Evolutionary conservation across 331 rosid species (phyloP).

Genomic region (Pyracantha coccinea): DNA sequence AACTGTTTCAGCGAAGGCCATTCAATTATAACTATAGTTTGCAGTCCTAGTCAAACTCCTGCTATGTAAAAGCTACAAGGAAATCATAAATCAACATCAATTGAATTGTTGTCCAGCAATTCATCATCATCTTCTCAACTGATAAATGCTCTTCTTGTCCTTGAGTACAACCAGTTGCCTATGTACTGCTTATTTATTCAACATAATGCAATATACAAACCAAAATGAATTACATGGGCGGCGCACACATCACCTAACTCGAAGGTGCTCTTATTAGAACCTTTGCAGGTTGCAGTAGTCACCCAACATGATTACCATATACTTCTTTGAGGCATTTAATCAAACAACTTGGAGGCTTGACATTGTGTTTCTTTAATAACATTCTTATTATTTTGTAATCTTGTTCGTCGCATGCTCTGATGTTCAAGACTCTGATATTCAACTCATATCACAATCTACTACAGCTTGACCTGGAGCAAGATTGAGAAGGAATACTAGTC

Average conservation of each 20-base stretch:
- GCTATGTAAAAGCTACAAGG: no score
- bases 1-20: slow-evolving; percentile 38
- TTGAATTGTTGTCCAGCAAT: neutral
- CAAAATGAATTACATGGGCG: neutral
- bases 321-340: neutral
- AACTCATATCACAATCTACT: no score
- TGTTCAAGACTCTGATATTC: no score
- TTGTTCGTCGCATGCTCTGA: no score
- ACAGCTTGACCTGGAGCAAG: no score
- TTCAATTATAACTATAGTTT: neutral
- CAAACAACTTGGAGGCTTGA: no score
- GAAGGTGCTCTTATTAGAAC: neutral
- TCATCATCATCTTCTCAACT: neutral
- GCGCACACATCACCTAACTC: neutral
- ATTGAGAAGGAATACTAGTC: no score
- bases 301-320: no score
- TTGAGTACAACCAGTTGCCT: neutral
- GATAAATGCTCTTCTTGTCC: neutral
- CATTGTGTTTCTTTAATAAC: no score
- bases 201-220: neutral
- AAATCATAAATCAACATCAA: neutral
- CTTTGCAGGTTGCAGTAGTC: no score
- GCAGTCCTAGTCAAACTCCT: neutral
- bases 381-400: no score
- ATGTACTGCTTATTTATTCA: neutral